Evolutionary conservation across 768 basidiomycete species (phyloP).

Genomic region (Naganishia onofrii): DNA sequence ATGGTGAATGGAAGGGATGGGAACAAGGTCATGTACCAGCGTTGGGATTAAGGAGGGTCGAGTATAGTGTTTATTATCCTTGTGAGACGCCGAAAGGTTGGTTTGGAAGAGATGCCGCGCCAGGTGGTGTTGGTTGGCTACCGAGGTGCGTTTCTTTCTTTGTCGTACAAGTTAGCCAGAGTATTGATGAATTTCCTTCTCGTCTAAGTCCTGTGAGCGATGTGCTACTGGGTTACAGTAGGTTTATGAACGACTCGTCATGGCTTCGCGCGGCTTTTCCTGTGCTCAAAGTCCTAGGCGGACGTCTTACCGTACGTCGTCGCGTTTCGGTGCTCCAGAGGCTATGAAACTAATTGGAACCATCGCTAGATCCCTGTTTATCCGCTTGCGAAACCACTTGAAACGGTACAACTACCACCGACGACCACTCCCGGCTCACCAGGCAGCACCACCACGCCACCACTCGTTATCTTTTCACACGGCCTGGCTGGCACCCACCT

Average conservation of each 20-base stretch:
- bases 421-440: background rate
- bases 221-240: constrained; percentile 23
- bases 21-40: constrained; percentile 9
- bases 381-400: constrained; percentile 4
- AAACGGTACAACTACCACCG: background rate
- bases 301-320: background rate
- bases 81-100: constrained; percentile 17
- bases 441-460: background rate
- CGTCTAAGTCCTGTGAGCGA: constrained; percentile 2
- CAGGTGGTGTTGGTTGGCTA: constrained; percentile 23
- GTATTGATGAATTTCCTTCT: background rate
- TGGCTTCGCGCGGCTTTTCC: constrained; percentile 21
- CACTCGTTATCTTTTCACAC: constrained; percentile 76
- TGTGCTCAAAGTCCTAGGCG: constrained; percentile 6
- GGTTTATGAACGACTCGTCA: constrained; percentile 26
- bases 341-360: background rate
- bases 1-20: constrained; percentile 3
- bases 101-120: constrained; percentile 24
- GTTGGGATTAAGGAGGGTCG: constrained; percentile 22
- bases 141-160: constrained; percentile 17
- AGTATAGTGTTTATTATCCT: constrained; percentile 31
- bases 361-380: constrained; percentile 18
- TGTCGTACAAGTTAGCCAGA: background rate
- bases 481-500: constrained; percentile 73
- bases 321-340: background rate